Percentiles rank a stretch among this genome's conserved stretches.
Evolutionary conservation across 2,329 filamentous ascomycete species (phyloP).

Genomic region (Blastomyces percursus): DNA sequence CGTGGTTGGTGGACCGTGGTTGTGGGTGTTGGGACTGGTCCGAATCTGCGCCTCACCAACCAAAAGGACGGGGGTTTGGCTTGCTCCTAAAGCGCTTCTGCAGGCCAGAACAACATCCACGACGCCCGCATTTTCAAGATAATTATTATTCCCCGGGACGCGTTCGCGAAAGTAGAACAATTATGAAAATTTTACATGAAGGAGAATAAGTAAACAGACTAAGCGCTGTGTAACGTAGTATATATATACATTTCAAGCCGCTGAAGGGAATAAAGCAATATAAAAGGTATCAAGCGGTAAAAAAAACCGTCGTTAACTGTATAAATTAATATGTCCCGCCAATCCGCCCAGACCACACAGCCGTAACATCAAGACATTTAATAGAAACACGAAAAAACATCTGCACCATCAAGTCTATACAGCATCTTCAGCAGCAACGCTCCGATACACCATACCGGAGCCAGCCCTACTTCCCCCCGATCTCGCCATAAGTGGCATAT

Average conservation of each 20-base stretch:
- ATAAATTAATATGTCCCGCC: not conserved
- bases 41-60: constrained; percentile 1
- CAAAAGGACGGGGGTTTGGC: not conserved
- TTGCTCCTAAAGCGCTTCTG: too few relatives aligned
- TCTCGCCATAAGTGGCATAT: constrained; percentile 61
- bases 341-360: not conserved
- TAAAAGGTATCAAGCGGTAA: not conserved
- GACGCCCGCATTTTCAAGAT: not conserved
- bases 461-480: constrained; percentile 31
- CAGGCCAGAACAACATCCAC: not conserved
- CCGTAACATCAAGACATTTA: not conserved
- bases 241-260: not conserved
- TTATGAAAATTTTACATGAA: not conserved
- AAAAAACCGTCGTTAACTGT: not conserved
- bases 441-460: constrained; percentile 48
- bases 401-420: constrained; percentile 8
- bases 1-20: too few relatives aligned
- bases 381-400: not conserved
- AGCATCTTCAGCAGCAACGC: constrained; percentile 31
- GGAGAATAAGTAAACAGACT: not conserved
- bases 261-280: not conserved
- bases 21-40: too few relatives aligned
- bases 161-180: not conserved
- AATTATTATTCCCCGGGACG: too few relatives aligned
- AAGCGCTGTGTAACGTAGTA: not conserved